Base-by-base conservation (phyloP, 2,329 filamentous ascomycete genomes). In the Alternaria rosae region DNA sequence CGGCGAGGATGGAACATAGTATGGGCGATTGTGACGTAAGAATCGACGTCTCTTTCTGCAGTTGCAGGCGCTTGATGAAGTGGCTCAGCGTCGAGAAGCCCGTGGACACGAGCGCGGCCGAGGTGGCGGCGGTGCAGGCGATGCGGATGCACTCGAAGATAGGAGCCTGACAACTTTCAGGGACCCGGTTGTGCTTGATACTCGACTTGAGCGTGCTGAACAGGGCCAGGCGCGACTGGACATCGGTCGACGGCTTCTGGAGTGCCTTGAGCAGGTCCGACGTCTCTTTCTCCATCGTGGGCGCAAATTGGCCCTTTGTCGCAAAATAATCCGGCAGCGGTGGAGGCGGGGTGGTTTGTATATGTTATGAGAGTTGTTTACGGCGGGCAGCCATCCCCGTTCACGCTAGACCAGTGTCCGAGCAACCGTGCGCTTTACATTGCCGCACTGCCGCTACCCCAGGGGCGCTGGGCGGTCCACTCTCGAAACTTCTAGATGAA, bases 111-210 rank as follows among this genome's bases (percentile, higher is more conserved):
- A 97, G 89, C 20, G 81, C 79, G 32, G 88, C 87, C 44, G 90
- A 90, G 73, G 96, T 91, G 71, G 92, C 90, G 43, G 92, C 92
- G 56, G 85, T 83, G 68, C 94, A 91, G 62, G 92, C 91, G 55
- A 89, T 82, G 66, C 91, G 90, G 73, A 96, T 85, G 66, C 90
- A 92, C 64, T 97, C 93, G 80, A 97, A 96, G 66, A 97, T 88
- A 60, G 88, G 84, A 25, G 88, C 81, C 70, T 96, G 87, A 72
- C 86, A 86, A 57, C 81, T 80, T 68, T 96, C 92, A 63, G 93
- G 92, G 47, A 97, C 92, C 82, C 93, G 93, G 77, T 92, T 91
- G 80, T 97, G 93, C 80, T 97, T 97, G 84, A 97, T 97, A 78
- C 89, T 88, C 44, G 92, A 93, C 81, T 97, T 97, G 80, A 94